Percentiles rank a stretch among this genome's conserved stretches.
These are phyloP conservation scores for Saccharomyces hybrid DNA, from an alignment of 1,139 yeast genomes.

Conservation along the genomic window DNA sequence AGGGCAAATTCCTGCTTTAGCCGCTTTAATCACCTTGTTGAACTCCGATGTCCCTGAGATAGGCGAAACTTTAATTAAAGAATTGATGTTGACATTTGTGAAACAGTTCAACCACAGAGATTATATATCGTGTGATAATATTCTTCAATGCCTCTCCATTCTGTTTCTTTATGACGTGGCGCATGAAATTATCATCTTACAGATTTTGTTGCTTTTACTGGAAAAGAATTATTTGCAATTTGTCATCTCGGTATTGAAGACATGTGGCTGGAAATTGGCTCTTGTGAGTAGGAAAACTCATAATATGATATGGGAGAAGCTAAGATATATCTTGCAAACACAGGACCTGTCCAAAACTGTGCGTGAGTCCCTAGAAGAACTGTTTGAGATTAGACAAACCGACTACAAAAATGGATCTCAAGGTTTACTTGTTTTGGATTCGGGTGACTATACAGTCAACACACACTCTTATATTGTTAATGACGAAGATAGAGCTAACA, in stretches of 20 bases:
- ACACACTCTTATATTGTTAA: background rate
- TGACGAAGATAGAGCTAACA: background rate
- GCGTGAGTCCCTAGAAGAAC: conserved; percentile 43
- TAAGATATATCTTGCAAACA: conserved; percentile 55
- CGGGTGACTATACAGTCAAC: background rate
- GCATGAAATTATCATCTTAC: conserved; percentile 56
- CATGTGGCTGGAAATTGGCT: conserved; percentile 40
- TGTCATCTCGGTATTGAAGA: conserved; percentile 38
- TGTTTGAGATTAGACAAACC: conserved; percentile 46
- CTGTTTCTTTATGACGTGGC: conserved; percentile 59
- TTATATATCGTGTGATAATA: background rate
- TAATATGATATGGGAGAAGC: conserved; percentile 51
- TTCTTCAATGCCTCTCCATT: background rate
- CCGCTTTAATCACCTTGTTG: conserved; percentile 50
- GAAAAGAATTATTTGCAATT: conserved; percentile 44
- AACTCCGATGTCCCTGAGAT: conserved; percentile 65
- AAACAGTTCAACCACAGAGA: background rate
- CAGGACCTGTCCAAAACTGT: conserved; percentile 40
- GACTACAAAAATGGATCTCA: conserved; percentile 35
- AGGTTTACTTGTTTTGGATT: background rate
- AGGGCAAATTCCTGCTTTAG: conserved; percentile 42
- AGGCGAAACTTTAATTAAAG: conserved; percentile 49
- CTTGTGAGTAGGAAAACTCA: conserved; percentile 39
- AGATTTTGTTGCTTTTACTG: conserved; percentile 54
- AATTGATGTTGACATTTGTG: conserved; percentile 26